Evolutionary conservation across 2,329 filamentous ascomycete genomes (phyloP), one percentile per base, ranked within the genome.

Genomic region (Aciculosporium take): DNA sequence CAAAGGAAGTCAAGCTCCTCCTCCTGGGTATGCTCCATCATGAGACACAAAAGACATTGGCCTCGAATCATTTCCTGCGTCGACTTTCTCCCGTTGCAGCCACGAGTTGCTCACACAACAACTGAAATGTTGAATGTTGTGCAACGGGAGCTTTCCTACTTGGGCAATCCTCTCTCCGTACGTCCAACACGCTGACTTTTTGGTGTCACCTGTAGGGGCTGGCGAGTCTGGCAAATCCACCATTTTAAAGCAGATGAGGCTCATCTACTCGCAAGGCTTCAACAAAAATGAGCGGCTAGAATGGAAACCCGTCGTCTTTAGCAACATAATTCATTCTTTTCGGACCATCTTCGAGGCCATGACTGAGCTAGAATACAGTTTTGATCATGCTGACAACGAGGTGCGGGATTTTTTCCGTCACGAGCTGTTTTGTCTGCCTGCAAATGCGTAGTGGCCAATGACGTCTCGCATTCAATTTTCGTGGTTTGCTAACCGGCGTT

Each of bases 231-330:
- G 89, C 50, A 96, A 96, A 65, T 95, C 89, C 7, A 96, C 89
- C 1, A 88, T 96, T 45, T 76, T 96, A 50, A 96, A 96, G 68
- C 89, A 96, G 70, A 96, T 98, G 91, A 89, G 89, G 61, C 79
- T 98, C 62, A 95, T 98, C 53, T 91, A 96, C 61, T 79, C 86
- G 12, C 80, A 87, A 61, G 89, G 91, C 39, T 96, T 96, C 66
- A 85, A 79, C 56, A 83, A 84, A 54, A 79, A 76, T 49, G 91
- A 96, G 62, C 84, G 87, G 61, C 78, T 93, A 49, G 86, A 95
- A 69, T 94, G 86, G 74, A 87, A 91, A 53, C 84, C 87, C 13
- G 88, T 95, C 55, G 88, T 96, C 51, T 96, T 95, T 64, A 88
- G 81, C 63, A 98, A 98, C 62, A 74, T 96, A 49, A 71, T 95